Evolutionary conservation across 768 basidiomycete genomes (phyloP), one percentile per base, ranked within the genome.

Genomic region (Myochromella boudieri): DNA sequence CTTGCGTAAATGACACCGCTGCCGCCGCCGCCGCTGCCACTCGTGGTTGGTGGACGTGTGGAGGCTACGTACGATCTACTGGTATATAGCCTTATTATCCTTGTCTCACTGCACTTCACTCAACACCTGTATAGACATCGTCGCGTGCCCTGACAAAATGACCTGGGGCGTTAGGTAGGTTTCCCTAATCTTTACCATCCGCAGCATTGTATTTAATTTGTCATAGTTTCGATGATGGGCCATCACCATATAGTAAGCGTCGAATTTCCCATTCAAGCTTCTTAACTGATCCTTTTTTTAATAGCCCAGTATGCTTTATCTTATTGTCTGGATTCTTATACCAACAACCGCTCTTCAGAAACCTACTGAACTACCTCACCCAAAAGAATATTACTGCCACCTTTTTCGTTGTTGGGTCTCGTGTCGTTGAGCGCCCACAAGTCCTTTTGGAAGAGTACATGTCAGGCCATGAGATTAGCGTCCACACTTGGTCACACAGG

Each of bases 41-140:
- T 36, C 80, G 80, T 54, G 91, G 91, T 34, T 95, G 91, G 91
- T 95, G 91, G 91, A 89, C 92, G 22, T 95, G 91, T 57, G 87
- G 90, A 58, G 85, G 85, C 9, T 74, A 72, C 56, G 82, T 82
- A 11, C 74, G 85, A 6, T 46, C 54, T 37, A 76, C 73, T 14
- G 81, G 72, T 74, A 51, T 32, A 52, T 31, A 10, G 44, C 29
- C 7, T 34, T 24, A 3, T 25, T 37, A 0, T 43, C 33, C 28
- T 22, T n/a, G 7, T 27, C 20, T 15, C 12, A 8, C 6, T 27
- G 38, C 46, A 36, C 14, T 12, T 17, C 11, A 29, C 38, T 9
- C 52, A 50, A 33, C 9, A n/a, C 32, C 6, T 17, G 2, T 6
- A 2, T 43, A 74, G 73, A 92, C 62, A 82, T 92, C 53, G 73